Conservation (phyloP, 495 filamentous ascomycete species). For the Podospora didyma region DNA sequence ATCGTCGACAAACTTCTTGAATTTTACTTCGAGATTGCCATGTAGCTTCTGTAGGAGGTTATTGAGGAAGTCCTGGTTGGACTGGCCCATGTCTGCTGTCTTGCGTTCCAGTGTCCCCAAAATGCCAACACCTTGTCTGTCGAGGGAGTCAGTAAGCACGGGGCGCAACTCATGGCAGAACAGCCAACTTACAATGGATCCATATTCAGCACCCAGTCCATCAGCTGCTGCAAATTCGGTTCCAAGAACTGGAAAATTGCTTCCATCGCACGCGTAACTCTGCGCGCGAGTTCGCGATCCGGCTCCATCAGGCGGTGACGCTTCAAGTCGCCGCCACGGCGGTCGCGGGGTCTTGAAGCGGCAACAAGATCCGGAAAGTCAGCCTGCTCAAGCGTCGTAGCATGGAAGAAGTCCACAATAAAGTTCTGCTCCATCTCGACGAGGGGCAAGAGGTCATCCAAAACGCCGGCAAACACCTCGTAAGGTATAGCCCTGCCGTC, state of each 20-base stretch:
- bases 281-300: conserved; percentile 74
- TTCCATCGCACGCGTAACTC: conserved; percentile 80
- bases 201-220: conserved; percentile 76
- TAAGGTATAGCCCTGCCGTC: conserved; percentile 66
- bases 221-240: conserved; percentile 69
- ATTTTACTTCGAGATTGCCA: conserved; percentile 67
- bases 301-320: conserved; percentile 73
- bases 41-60: conserved; percentile 76
- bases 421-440: conserved; percentile 94
- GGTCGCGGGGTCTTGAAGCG: conserved; percentile 58
- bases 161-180: neutral
- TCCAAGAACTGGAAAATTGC: conserved; percentile 79
- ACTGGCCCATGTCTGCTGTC: conserved; percentile 72
- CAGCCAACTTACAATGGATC: conserved; percentile 70
- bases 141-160: conserved; percentile 11
- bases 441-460: conserved; percentile 74
- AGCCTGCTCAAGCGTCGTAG: conserved; percentile 66
- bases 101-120: conserved; percentile 74
- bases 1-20: conserved; percentile 87
- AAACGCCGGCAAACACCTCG: conserved; percentile 76
- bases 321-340: conserved; percentile 64
- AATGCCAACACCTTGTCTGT: conserved; percentile 82
- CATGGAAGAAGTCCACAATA: conserved; percentile 86
- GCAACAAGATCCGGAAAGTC: conserved; percentile 81
- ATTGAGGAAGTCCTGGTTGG: conserved; percentile 86